phyloP scores from a whole-genome alignment of 176 grass and related monocot species.

The Elaeis guineensis region DNA sequence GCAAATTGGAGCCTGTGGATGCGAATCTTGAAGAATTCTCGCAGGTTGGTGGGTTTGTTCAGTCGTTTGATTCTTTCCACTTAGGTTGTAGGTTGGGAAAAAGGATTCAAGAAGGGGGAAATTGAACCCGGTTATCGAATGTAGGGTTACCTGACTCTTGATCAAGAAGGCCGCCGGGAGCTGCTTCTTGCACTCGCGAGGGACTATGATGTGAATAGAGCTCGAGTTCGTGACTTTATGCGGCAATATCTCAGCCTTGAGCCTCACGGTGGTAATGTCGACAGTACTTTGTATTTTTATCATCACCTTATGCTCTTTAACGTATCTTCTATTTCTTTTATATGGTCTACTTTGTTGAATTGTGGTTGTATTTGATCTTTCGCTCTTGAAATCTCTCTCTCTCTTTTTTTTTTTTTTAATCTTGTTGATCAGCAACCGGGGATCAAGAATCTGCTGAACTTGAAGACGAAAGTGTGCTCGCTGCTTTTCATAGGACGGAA shows the following conservation, averaged over 20 bases:
- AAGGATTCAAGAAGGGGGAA: not conserved
- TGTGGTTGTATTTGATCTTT: too few relatives aligned
- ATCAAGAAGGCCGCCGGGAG: conserved; percentile 37
- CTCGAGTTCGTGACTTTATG: conserved; percentile 57
- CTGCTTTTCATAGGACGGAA: conserved; percentile 78
- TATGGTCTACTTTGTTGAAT: not conserved
- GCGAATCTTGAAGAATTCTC: conserved; percentile 58
- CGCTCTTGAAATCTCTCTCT: too few relatives aligned
- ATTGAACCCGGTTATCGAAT: not conserved
- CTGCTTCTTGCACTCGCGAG: conserved; percentile 58
- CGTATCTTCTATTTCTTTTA: not conserved
- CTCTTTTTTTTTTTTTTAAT: not conserved
- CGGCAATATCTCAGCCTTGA: conserved; percentile 57
- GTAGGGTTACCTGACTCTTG: conserved; percentile 54
- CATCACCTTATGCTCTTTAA: too few relatives aligned
- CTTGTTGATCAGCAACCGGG: not conserved
- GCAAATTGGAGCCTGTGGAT: conserved; percentile 15
- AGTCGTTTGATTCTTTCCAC: not conserved
- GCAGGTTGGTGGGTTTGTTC: conserved; percentile 14
- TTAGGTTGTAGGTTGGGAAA: not conserved
- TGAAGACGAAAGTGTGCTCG: conserved; percentile 32
- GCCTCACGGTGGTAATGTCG: conserved; percentile 10
- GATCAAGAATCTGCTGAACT: conserved; percentile 20
- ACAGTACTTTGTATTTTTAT: not conserved
- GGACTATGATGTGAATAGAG: conserved; percentile 77